Evolutionary conservation across 441 rosid genomes (phyloP).

Genomic region (Erysimum pusillum): DNA sequence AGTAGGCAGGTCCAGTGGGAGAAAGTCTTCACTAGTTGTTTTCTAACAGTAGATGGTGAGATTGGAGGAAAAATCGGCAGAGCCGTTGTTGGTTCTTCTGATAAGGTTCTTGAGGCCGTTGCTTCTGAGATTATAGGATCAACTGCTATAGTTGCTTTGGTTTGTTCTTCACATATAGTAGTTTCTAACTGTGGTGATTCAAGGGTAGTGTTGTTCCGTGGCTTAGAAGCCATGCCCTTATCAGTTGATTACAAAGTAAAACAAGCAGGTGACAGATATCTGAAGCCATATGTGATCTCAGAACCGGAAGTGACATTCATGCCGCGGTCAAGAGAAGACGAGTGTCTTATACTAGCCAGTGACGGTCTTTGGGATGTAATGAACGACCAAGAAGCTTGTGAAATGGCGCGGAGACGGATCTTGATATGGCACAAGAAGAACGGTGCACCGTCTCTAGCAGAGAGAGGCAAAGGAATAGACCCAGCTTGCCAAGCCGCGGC

Average conservation of each 20-base stretch:
- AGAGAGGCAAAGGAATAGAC: conserved; percentile 69
- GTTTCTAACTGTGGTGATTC: conserved; percentile 91
- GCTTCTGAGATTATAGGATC: conserved; percentile 91
- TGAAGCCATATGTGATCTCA: conserved; percentile 86
- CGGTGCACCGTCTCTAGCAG: conserved; percentile 54
- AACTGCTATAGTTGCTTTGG: conserved; percentile 82
- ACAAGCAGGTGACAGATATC: conserved; percentile 85
- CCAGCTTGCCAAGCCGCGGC: conserved; percentile 89
- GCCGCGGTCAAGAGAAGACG: conserved; percentile 84
- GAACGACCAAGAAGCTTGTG: conserved; percentile 84
- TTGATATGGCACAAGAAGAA: conserved; percentile 81
- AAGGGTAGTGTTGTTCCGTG: conserved; percentile 79
- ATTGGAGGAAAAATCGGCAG: conserved; percentile 63
- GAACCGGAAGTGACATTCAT: conserved; percentile 82
- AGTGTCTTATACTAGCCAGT: conserved; percentile 81
- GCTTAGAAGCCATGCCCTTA: conserved; percentile 74
- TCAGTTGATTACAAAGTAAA: conserved; percentile 85
- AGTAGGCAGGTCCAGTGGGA: conserved; percentile 72
- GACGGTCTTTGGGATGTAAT: conserved; percentile 92
- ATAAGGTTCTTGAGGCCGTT: conserved; percentile 54
- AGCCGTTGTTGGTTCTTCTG: conserved; percentile 44
- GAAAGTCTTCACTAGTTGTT: conserved; percentile 70
- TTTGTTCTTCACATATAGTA: conserved; percentile 82
- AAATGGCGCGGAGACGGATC: conserved; percentile 73
- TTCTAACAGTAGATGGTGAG: conserved; percentile 75